Evolutionary conservation across 2,329 filamentous ascomycete genomes (phyloP), one percentile per base, ranked within the genome.

Genomic region (Alternaria panax): DNA sequence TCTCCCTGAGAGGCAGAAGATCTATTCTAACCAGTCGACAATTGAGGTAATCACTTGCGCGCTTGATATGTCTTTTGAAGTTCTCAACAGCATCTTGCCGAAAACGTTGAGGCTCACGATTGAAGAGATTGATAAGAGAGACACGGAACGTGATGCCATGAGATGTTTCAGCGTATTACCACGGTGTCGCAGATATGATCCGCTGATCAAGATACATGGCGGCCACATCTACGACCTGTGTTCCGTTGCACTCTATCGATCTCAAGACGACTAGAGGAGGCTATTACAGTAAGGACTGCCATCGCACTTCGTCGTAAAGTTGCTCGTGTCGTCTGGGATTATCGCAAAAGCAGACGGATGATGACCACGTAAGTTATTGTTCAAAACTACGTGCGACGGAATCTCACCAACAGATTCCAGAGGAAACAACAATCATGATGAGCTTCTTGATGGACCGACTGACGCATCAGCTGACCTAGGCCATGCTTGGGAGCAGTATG

Each of bases 231-330:
- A 43, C 28, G 48, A 34, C 14, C 22, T 62, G 4, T 20, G 40
- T n/a, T 28, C 41, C 25, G 27, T 62, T 27, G 3, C n/a, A 3
- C 7, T 5, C 27, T 30, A 27, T 50, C 40, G 46, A 18, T 54
- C 36, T 16, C 24, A 4, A 12, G n/a, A 28, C 22, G 25, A 8
- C 55, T 55, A 27, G 7, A 28, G 3, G 41, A 59, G 11, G 34
- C 46, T 2, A 6, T 59, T 6, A 18, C 42, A 12, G 41, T 59
- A 7, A 40, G 41, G 22, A 48, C 59, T 6, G 59, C 55, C 3
- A 59, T 62, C 11, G 47, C 40, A 1, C n/a, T 62, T 6, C 54
- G 55, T 41, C 59, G 55, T 18, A 50, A 62, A 40, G 46, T 62
- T 9, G 51, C 55, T 11, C 55, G 59, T 30, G 28, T 32, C 2